Evolutionary conservation across 192 early-diverging fungal species (phyloP).

Genomic region (Coemansia sp.): DNA sequence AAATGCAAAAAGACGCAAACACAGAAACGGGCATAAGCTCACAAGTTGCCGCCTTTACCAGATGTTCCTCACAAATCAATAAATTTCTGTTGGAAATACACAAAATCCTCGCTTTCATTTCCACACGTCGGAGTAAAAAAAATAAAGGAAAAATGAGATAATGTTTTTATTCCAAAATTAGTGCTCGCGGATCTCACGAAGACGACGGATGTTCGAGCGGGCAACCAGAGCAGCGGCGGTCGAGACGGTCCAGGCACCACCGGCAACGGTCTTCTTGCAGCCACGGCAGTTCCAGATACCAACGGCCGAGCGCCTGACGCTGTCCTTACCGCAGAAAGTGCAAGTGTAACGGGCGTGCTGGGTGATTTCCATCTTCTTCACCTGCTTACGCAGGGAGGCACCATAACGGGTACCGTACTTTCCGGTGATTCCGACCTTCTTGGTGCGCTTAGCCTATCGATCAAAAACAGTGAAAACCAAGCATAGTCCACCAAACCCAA

Average conservation of each 20-base stretch:
- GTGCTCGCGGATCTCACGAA: constrained; percentile 87
- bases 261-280: constrained; percentile 93
- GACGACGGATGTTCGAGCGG: constrained; percentile 96
- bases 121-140: background rate
- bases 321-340: constrained; percentile 99
- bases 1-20: background rate
- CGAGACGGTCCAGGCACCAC: constrained; percentile 88
- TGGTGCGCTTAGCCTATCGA: constrained; percentile 88
- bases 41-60: too few species aligned
- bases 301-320: constrained; percentile 90
- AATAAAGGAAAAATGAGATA: constrained; percentile 4
- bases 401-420: constrained; percentile 99
- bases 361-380: constrained; percentile 99
- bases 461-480: constrained; percentile 5
- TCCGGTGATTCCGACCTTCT: constrained; percentile 99
- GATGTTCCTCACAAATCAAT: too few species aligned
- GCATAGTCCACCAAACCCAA: background rate
- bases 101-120: background rate
- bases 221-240: constrained; percentile 90
- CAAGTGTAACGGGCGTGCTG: constrained; percentile 99
- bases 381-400: constrained; percentile 97
- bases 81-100: background rate
- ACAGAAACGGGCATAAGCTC: background rate
- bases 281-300: constrained; percentile 99
- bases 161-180: constrained; percentile 55